Evolutionary conservation across 164 flowering plant genomes (phyloP).

Genomic region (Stephania cephalantha): DNA sequence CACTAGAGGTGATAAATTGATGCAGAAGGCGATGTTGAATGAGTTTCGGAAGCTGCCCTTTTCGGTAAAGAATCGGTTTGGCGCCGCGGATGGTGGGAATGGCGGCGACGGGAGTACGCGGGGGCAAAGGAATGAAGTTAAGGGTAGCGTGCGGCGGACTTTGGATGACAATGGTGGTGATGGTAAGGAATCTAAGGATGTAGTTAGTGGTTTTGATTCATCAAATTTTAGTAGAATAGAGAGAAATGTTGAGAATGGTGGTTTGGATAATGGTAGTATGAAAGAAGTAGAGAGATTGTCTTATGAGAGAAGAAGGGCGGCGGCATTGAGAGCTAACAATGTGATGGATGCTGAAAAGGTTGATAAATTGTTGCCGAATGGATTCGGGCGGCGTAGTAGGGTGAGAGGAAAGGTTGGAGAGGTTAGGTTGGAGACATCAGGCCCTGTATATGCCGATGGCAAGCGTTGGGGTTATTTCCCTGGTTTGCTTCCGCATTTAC

Average conservation of each 20-base stretch:
- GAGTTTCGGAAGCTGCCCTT: conserved; percentile 51
- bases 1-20: conserved; percentile 67
- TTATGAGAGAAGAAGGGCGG: conserved; percentile 5
- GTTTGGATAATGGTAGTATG: background rate
- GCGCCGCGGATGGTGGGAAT: conserved; percentile 6
- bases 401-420: conserved; percentile 6
- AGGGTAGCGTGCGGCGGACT: conserved; percentile 34
- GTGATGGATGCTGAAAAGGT: background rate
- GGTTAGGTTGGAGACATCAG: conserved; percentile 26
- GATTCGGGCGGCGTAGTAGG: conserved; percentile 1
- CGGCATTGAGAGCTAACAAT: background rate
- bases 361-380: conserved; percentile 5
- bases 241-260: background rate
- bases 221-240: conserved; percentile 1
- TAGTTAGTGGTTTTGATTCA: background rate
- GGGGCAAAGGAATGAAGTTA: conserved; percentile 17
- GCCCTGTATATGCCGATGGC: conserved; percentile 62
- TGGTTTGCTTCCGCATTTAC: conserved; percentile 47
- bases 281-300: background rate
- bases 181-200: background rate
- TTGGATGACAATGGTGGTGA: conserved; percentile 26
- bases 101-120: background rate
- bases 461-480: conserved; percentile 91
- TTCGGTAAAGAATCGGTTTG: conserved; percentile 34
- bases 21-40: conserved; percentile 46